These are phyloP conservation scores for Brasilioporus rufonigricans DNA, from an alignment of 768 basidiomycete genomes.

Conservation along the genomic window DNA sequence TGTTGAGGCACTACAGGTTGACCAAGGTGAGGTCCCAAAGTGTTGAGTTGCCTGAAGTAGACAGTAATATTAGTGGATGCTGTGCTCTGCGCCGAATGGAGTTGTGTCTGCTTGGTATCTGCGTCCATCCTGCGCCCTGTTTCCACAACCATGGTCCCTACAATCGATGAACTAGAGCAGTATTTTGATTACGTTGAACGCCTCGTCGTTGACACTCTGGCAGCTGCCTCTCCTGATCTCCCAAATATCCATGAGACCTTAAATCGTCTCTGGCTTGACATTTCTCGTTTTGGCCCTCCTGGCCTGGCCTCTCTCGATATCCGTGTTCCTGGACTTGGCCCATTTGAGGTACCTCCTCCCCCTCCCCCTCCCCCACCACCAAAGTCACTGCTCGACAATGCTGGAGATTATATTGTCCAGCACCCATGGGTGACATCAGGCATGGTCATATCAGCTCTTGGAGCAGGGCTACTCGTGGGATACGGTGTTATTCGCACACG, in stretches of 20 bases:
- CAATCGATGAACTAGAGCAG: constrained; percentile 67
- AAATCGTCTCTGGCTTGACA: constrained; percentile 72
- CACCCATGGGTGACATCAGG: constrained; percentile 64
- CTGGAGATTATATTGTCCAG: constrained; percentile 49
- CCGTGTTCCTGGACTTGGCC: constrained; percentile 61
- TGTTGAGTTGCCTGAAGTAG: no score
- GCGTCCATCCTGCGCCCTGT: background rate
- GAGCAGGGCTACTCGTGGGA: constrained; percentile 59
- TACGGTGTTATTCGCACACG: constrained; percentile 39
- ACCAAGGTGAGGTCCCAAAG: no score
- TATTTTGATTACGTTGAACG: constrained; percentile 67
- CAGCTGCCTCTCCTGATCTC: constrained; percentile 56
- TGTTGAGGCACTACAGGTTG: no score
- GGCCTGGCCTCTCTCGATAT: constrained; percentile 46
- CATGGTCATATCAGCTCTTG: constrained; percentile 54
- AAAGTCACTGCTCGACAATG: constrained; percentile 43
- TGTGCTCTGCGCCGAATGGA: constrained; percentile 10
- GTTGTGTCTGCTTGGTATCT: background rate
- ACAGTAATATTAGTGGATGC: constrained; percentile 9
- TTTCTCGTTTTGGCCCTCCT: constrained; percentile 74
- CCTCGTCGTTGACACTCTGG: constrained; percentile 53
- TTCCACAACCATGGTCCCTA: constrained; percentile 30
- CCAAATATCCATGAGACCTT: constrained; percentile 63
- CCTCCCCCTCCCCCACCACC: constrained; percentile 59
- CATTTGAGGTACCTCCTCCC: constrained; percentile 71